Evolutionary conservation across 1,284 basidiomycete species (phyloP), one percentile per base, ranked within the genome.

Genomic region (Irpex sp.): DNA sequence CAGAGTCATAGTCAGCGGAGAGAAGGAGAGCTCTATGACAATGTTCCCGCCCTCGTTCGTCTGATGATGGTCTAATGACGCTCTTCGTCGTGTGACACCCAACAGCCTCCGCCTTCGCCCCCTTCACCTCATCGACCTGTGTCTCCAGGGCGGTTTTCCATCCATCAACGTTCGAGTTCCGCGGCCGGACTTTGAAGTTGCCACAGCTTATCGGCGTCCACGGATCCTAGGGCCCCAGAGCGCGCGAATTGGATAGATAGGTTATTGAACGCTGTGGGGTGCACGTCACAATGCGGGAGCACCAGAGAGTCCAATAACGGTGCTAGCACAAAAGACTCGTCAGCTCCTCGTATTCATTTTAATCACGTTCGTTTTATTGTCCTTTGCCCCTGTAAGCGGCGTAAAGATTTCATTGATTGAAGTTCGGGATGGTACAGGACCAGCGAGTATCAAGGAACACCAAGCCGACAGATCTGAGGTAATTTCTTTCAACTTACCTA

Each of bases 181-280:
- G 31, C 54, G 21, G 21, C n/a, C 54, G 54, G 31, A 56, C 17
- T 36, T 7, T 56, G 9, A 34, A 26, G 6, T 34, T 36, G 9
- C 54, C 54, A 56, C 54, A 56, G 21, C 21, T 36, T 36, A 36
- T 56, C 54, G 54, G 21, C 21, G 54, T 26, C 21, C 4, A 69
- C 69, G 6, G 61, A 63, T 5, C 69, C 71, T 56, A 77, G 68
- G 47, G 64, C 57, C 17, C 70, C 67, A 40, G 68, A 31, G 52
- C 68, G 69, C 63, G 81, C 72, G 71, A 78, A 84, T 71, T 90
- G 89, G 0, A 87, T 76, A 21, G 86, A 79, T 44, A 82, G 83
- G 72, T 81, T 88, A 72, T 85, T 89, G 77, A 92, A 91, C n/a
- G 88, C 88, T 37, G 82, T 82, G 26, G 85, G 81, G 76, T 82